Conservation (phyloP, 768 basidiomycete species). For the Pleurotus eryngii region DNA sequence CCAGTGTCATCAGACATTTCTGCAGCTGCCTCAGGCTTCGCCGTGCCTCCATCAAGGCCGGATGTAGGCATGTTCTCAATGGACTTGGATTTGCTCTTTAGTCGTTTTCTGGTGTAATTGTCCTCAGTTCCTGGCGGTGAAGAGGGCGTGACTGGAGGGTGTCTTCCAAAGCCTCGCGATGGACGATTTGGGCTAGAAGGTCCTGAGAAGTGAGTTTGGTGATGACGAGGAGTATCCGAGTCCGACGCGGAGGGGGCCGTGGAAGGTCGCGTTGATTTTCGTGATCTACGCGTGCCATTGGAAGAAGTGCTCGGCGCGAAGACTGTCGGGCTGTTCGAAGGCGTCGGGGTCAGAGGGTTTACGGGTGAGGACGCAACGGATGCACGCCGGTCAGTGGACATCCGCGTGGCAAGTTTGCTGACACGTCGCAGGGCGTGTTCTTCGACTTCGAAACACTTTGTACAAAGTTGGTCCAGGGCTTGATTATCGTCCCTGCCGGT, state of each 20-base stretch:
- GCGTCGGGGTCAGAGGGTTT: slow-evolving; percentile 9
- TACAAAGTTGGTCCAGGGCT: slow-evolving; percentile 52
- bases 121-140: slow-evolving; percentile 14
- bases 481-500: slow-evolving; percentile 33
- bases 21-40: slow-evolving; percentile 7
- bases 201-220: background rate
- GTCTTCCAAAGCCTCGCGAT: slow-evolving; percentile 16
- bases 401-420: slow-evolving; percentile 49
- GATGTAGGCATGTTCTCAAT: slow-evolving; percentile 49
- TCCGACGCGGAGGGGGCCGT: slow-evolving; percentile 43
- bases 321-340: slow-evolving; percentile 10
- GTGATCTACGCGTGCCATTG: slow-evolving; percentile 11
- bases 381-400: slow-evolving; percentile 26
- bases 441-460: slow-evolving; percentile 66
- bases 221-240: slow-evolving; percentile 16
- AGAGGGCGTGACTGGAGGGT: slow-evolving; percentile 12
- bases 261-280: slow-evolving; percentile 38
- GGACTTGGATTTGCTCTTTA: slow-evolving; percentile 52
- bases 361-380: slow-evolving; percentile 9
- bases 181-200: slow-evolving; percentile 4
- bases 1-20: slow-evolving; percentile 36
- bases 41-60: slow-evolving; percentile 4
- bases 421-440: slow-evolving; percentile 65
- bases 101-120: slow-evolving; percentile 4
- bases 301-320: slow-evolving; percentile 12